phyloP scores from a whole-genome alignment of 495 filamentous ascomycete genomes.

The Penicillium pulvis region DNA sequence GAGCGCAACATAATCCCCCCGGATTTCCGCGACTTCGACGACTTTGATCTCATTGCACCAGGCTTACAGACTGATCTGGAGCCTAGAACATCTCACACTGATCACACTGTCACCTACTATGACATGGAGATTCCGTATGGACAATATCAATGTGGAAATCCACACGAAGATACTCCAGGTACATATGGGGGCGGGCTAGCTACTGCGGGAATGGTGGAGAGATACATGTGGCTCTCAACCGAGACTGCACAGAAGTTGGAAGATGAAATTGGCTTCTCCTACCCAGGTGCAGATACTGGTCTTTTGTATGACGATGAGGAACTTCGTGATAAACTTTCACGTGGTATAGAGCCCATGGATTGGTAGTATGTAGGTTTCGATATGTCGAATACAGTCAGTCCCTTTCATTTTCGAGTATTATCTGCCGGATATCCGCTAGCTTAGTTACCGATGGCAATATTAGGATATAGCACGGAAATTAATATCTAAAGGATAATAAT shows the following conservation, averaged over 20 bases:
- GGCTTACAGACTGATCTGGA: constrained; percentile 24
- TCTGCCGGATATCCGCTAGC: constrained; percentile 7
- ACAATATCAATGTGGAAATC: constrained; percentile 11
- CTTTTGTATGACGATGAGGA: constrained; percentile 19
- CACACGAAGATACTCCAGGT: constrained; percentile 12
- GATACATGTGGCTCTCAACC: constrained; percentile 23
- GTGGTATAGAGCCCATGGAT: constrained; percentile 15
- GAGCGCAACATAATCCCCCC: constrained; percentile 11
- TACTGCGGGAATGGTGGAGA: constrained; percentile 16
- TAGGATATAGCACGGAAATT: constrained; percentile 10
- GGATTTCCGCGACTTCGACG: constrained; percentile 12
- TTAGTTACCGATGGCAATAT: constrained; percentile 13
- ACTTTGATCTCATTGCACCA: constrained; percentile 13
- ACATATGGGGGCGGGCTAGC: constrained; percentile 18
- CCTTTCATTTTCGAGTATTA: constrained; percentile 13
- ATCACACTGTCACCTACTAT: constrained; percentile 10
- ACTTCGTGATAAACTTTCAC: constrained; percentile 11
- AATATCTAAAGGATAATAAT: constrained; percentile 10
- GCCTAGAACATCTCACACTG: constrained; percentile 14
- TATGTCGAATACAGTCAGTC: constrained; percentile 16
- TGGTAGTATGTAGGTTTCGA: constrained; percentile 17
- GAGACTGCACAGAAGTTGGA: constrained; percentile 21
- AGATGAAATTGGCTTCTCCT: constrained; percentile 12
- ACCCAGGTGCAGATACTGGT: constrained; percentile 17
- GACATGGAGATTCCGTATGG: constrained; percentile 14